Conservation (phyloP, 495 filamentous ascomycete genomes). For the Neurospora tetraspora region DNA sequence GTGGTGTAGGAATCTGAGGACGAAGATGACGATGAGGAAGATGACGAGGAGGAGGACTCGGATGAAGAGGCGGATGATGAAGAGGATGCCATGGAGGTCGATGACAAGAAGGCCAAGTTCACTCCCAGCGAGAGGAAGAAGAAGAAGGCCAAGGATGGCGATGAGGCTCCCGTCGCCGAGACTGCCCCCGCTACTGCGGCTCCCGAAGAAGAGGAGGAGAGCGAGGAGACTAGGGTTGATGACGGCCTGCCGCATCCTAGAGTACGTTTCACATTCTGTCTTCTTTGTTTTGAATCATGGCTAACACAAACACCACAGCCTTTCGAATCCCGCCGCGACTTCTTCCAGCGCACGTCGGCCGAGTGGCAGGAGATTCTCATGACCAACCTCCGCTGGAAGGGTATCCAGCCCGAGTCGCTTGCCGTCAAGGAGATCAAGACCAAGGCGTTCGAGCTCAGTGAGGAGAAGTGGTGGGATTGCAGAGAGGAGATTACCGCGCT, state of each 20-base stretch:
- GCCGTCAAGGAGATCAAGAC: slow-evolving; percentile 85
- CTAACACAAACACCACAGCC: slow-evolving; percentile 53
- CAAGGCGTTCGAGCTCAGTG: slow-evolving; percentile 75
- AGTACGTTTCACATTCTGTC: slow-evolving; percentile 18
- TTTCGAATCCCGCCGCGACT: slow-evolving; percentile 86
- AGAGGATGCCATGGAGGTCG: slow-evolving; percentile 43
- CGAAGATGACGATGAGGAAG: slow-evolving; percentile 52
- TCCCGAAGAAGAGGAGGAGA: slow-evolving; percentile 36
- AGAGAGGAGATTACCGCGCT: slow-evolving; percentile 86
- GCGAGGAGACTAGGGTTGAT: slow-evolving; percentile 38
- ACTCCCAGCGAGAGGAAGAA: slow-evolving; percentile 38
- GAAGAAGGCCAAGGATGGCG: slow-evolving; percentile 23
- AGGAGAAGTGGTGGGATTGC: slow-evolving; percentile 98
- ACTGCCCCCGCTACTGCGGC: slow-evolving; percentile 18
- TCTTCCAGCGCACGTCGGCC: slow-evolving; percentile 77
- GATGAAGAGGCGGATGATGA: slow-evolving; percentile 61
- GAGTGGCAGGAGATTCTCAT: slow-evolving; percentile 85
- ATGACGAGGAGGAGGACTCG: slow-evolving; percentile 60
- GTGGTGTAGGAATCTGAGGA: slow-evolving; percentile 48
- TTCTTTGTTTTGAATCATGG: background rate
- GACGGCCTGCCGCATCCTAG: slow-evolving; percentile 52
- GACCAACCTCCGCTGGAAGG: slow-evolving; percentile 51
- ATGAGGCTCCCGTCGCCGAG: slow-evolving; percentile 27
- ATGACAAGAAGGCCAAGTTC: slow-evolving; percentile 21
- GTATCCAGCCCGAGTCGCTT: slow-evolving; percentile 47